Base-by-base conservation (phyloP, 2,329 filamentous ascomycete species). In the Claviceps digitariae region DNA sequence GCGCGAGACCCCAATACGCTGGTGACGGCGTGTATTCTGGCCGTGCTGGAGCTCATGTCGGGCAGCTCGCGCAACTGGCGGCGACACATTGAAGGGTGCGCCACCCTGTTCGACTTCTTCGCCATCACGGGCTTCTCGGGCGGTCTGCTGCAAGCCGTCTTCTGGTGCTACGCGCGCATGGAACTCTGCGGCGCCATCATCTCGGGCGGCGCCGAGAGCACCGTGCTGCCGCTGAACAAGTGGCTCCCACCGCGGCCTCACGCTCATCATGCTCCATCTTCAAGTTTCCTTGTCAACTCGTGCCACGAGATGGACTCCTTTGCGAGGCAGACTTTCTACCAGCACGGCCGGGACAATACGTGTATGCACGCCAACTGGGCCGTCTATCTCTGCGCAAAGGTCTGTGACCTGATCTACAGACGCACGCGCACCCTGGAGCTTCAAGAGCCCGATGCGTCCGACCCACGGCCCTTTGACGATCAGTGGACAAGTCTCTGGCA, bases 131-230 rank as follows among this genome's bases (percentile, higher is more conserved):
- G 77, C 0, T 66, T 66, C 54, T 64, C 63, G 2, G 64, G 64
- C 12, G 64, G 64, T n/a, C 70, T 77, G 3, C 68, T 69, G 6
- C 74, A 77, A 57, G 76, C 76, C 0, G 66, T 80, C 0, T 81
- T 80, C 56, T 81, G 77, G 77, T 79, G 75, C 57, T 80, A 78
- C 59, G 76, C 74, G 0, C 68, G 77, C 45, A 80, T 80, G 75
- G 77, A 79, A 59, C 59, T 78, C 3, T 79, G 76, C 55, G 75
- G 74, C 38, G 74, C 72, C 0, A 70, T 80, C 2, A 77, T 80
- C 29, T 76, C 75, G 0, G 68, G 69, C 40, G 72, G 72, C 0
- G 72, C 72, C 0, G 69, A 75, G 45, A 72, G 68, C 20, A 73
- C 74, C 0, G 69, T 78, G 2, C 69, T 79, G 2, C 71, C 71